phyloP scores from a whole-genome alignment of 192 early-diverging fungal species.

The Coemansia asiatica region DNA sequence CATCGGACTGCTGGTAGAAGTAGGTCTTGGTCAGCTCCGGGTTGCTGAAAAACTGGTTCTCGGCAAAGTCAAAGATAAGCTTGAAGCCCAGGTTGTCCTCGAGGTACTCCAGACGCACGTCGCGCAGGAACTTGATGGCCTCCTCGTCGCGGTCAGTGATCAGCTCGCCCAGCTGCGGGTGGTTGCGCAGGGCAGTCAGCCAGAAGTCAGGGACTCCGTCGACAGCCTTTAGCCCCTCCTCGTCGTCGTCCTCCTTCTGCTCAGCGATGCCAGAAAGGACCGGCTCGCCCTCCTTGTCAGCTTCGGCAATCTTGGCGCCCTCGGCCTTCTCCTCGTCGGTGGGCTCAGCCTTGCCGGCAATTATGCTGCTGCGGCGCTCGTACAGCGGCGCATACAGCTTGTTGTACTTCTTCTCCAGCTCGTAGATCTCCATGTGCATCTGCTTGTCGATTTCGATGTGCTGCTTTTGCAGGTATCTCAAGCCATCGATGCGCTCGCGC shows the following conservation, averaged over 20 bases:
- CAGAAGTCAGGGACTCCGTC: constrained; percentile 95
- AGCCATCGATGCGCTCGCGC: constrained; percentile 80
- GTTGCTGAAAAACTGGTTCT: constrained; percentile 91
- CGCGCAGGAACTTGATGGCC: constrained; percentile 82
- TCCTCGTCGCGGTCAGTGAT: constrained; percentile 92
- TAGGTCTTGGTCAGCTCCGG: constrained; percentile 88
- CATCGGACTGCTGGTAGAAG: constrained; percentile 80
- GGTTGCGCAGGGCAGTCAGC: constrained; percentile 89
- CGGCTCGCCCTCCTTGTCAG: constrained; percentile 59
- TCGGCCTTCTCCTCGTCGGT: constrained; percentile 77
- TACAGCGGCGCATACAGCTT: constrained; percentile 84
- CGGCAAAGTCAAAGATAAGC: constrained; percentile 88
- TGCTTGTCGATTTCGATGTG: constrained; percentile 80
- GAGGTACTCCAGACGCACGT: constrained; percentile 85
- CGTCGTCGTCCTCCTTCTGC: constrained; percentile 57
- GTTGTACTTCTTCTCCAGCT: constrained; percentile 95
- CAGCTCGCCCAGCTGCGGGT: constrained; percentile 73
- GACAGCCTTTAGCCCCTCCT: constrained; percentile 35
- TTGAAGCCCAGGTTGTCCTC: constrained; percentile 88
- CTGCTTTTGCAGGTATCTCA: constrained; percentile 87
- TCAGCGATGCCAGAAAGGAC: constrained; percentile 51
- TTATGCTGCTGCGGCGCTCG: constrained; percentile 78
- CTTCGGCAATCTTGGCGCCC: constrained; percentile 64
- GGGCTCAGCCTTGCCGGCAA: constrained; percentile 85
- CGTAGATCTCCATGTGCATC: constrained; percentile 92